Percentiles rank a stretch among this genome's conserved stretches.
phyloP scores from a whole-genome alignment of 2,329 filamentous ascomycete genomes.

The Dothistroma septosporum region DNA sequence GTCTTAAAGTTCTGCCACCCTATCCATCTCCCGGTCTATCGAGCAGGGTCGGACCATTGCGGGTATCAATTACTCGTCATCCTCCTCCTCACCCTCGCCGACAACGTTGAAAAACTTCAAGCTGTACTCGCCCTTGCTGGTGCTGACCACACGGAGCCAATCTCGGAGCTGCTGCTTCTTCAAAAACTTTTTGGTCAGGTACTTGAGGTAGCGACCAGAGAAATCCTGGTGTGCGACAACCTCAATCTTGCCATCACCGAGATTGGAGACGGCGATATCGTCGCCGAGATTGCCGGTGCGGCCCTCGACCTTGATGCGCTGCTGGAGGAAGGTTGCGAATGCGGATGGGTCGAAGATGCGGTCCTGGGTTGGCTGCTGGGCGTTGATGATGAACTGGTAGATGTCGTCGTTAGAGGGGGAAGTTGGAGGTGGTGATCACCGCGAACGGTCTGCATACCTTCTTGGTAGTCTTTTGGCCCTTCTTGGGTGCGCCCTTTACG shows the following conservation, averaged over 20 bases:
- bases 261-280: conserved; percentile 81
- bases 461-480: conserved; percentile 72
- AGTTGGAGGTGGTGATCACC: neutral
- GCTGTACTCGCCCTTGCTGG: conserved; percentile 97
- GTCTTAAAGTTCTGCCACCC: neutral
- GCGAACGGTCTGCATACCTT: conserved; percentile 55
- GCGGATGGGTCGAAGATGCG: conserved; percentile 99
- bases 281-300: conserved; percentile 98
- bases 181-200: conserved; percentile 99
- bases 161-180: conserved; percentile 99
- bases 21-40: neutral
- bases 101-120: conserved; percentile 99
- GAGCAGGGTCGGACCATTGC: neutral
- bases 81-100: conserved; percentile 94
- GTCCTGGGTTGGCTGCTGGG: conserved; percentile 94
- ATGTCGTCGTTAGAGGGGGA: conserved; percentile 5
- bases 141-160: conserved; percentile 98
- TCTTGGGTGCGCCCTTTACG: conserved; percentile 35
- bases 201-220: conserved; percentile 99
- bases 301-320: conserved; percentile 99
- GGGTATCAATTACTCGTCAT: conserved; percentile 74
- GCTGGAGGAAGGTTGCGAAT: conserved; percentile 99
- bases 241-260: conserved; percentile 96
- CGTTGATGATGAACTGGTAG: conserved; percentile 94
- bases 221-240: conserved; percentile 96